Evolutionary conservation across 441 rosid genomes (phyloP), one percentile per base, ranked within the genome.

Genomic region (Pelargonium fulgidum): DNA sequence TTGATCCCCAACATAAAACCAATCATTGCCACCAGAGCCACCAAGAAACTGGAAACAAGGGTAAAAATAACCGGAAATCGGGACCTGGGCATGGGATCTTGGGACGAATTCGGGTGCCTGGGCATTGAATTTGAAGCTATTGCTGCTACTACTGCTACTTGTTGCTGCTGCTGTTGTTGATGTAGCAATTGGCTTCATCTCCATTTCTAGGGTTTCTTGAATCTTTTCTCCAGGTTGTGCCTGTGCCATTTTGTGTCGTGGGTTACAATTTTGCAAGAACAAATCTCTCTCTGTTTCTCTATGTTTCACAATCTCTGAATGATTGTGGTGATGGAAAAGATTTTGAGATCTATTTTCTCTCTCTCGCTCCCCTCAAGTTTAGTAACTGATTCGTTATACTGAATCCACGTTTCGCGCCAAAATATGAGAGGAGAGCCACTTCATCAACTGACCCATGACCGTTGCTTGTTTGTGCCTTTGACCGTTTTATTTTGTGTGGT

Each of bases 41-140:
- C 86, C 93, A 26, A 85, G 76, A 72, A 89, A 86, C 39, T 86
- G 86, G 24, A 84, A 85, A 14, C 78, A 89, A 17, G 97, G 97
- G 44, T 82, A 87, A 29, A 79, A 80, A 75, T 82, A 87, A 20
- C 95, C 92, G 12, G 94, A 83, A 39, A 89, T 62, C 0, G 89
- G 88, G 73, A 85, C 72, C 6, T 33, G 90, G 26, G 85, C 8
- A 26, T 82, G 89, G 8, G 92, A 83, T 82, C 90, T 81, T 0
- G 97, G 96, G 5, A 89, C 84, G 45, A 93, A 93, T 41, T 93
- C 98, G 0, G 97, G 95, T 2, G 97, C 97, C 16, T 86, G 89
- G 1, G 85, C 97, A 68, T 93, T 93, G 82, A 93, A 91, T 79
- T 86, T 91, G 86, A 93, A 93, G 14, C 86, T 26, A 6, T 36